Conservation (phyloP, 345 rosid species). For the Citrus cavaleriei region DNA sequence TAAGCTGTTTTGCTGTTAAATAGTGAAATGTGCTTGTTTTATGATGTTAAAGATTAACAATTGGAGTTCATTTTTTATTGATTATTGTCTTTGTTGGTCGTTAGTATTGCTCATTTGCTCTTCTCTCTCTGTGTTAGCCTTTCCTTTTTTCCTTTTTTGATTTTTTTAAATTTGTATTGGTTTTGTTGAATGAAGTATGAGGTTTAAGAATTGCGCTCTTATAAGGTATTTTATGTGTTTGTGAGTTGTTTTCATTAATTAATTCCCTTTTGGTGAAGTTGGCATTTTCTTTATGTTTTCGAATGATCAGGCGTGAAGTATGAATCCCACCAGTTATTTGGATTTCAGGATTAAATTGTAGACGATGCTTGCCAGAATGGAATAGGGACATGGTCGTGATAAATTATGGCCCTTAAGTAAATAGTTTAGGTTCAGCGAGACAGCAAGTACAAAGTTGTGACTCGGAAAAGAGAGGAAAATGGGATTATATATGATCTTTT, state of each 20-base stretch:
- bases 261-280: neutral
- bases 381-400: neutral
- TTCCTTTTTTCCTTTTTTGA: neutral
- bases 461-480: neutral
- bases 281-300: neutral
- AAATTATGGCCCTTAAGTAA: neutral
- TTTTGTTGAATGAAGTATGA: neutral
- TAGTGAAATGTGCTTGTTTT: no score
- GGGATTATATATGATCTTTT: neutral
- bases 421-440: neutral
- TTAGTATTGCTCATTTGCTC: neutral
- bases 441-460: neutral
- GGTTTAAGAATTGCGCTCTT: neutral
- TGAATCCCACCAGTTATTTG: neutral
- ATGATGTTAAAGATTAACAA: no score
- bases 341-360: neutral
- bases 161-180: neutral
- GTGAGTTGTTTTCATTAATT: neutral
- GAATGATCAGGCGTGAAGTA: neutral
- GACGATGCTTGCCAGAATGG: neutral
- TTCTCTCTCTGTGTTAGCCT: neutral
- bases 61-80: neutral
- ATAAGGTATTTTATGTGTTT: neutral
- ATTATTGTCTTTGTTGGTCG: neutral
- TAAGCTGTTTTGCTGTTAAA: no score